Base-by-base conservation (phyloP, 176 grass and related monocot species). In the Lolium perenne region DNA sequence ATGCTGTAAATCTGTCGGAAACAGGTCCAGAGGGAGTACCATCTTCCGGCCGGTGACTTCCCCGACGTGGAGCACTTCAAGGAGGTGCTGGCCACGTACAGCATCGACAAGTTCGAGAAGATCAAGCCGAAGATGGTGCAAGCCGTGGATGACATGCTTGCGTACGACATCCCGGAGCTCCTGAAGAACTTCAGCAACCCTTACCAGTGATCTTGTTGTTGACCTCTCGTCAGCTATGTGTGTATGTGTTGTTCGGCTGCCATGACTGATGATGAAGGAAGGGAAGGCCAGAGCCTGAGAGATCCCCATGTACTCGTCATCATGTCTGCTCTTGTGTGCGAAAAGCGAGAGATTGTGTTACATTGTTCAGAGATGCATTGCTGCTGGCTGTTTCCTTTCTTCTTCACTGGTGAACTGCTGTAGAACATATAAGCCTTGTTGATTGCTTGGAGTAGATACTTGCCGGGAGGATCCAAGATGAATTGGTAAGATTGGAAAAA, bases 81-180 rank as follows among this genome's bases (percentile, higher is more conserved):
- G 73, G 88, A 95, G 60, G 93, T 98, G 38, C 51, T 98, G 70
- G 80, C 82, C 22, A 87, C 86, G 8, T 95, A 98, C 87, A 98
- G 26, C 84, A 98, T 98, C 20, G 93, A 98, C 82, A 98, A 94
- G 80, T 98, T 98, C 82, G 93, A 95, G 93, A 98, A 92, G 86
- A 54, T 98, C 14, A 96, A 92, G 74, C 94, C 97, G 3, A 99
- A 99, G 86, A 90, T 96, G 94, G 84, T 99, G 23, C 92, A 99
- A 84, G 86, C 84, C 2, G 87, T 99, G 58, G 97, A 99, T 47
- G 97, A 96, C 68, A 94, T 99, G 97, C 88, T 98, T 17, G 93
- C 82, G 2, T 84, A 91, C 46, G 96, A 98, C 84, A 95, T 98
- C 83, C 96, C 94, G 0, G 90, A 94, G 23, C 86, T 99, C 18